phyloP scores from a whole-genome alignment of 805 yeast species.

The Ogataea trehalophila region DNA sequence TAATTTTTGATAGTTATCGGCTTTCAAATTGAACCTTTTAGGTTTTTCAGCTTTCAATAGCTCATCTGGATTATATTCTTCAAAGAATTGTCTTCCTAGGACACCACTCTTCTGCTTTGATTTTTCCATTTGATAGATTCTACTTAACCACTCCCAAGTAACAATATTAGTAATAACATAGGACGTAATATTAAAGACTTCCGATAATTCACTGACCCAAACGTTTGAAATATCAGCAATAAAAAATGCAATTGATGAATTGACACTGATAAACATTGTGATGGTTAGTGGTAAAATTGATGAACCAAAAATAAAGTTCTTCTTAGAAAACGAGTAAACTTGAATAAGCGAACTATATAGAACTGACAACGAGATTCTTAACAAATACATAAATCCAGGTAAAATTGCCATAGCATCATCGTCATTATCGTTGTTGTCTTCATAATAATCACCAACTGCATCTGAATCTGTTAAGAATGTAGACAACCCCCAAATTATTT shows the following conservation, averaged over 20 bases:
- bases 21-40: slow-evolving; percentile 11
- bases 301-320: slow-evolving; percentile 45
- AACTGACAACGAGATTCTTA: slow-evolving; percentile 66
- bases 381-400: slow-evolving; percentile 70
- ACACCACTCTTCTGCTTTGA: slow-evolving; percentile 64
- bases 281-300: slow-evolving; percentile 51
- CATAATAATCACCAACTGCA: slow-evolving; percentile 12
- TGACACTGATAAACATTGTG: slow-evolving; percentile 49
- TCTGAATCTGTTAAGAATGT: slow-evolving; percentile 33
- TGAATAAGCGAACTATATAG: slow-evolving; percentile 62
- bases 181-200: slow-evolving; percentile 67
- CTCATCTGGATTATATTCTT: slow-evolving; percentile 39
- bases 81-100: slow-evolving; percentile 69
- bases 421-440: slow-evolving; percentile 26
- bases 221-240: slow-evolving; percentile 71
- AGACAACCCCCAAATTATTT: slow-evolving; percentile 66
- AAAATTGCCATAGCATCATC: slow-evolving; percentile 50
- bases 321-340: slow-evolving; percentile 49
- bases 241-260: slow-evolving; percentile 63
- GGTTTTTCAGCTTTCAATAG: neutral
- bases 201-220: slow-evolving; percentile 72
- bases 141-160: slow-evolving; percentile 84
- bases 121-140: slow-evolving; percentile 53
- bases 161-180: slow-evolving; percentile 66
- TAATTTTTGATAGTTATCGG: slow-evolving; percentile 17